These are phyloP conservation scores for Thielaviopsis musarum DNA, from an alignment of 2,329 filamentous ascomycete species.

Conservation along the genomic window DNA sequence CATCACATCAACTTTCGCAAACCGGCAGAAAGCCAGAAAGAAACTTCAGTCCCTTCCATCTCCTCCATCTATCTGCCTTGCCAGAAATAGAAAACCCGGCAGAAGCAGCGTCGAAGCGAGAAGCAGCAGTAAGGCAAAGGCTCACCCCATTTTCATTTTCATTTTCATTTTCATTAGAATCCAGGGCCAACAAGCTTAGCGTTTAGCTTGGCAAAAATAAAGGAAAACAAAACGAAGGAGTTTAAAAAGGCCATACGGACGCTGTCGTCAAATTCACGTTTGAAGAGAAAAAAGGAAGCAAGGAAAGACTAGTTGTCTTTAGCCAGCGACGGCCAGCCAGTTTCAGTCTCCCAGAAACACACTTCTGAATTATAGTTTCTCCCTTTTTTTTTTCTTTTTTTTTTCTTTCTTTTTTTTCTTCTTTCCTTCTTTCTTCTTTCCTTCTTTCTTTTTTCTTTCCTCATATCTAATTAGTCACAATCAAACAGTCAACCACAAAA, in stretches of 20 bases:
- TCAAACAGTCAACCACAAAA: constrained; percentile 16
- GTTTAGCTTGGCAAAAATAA: no score
- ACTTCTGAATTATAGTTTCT: neutral
- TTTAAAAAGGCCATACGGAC: no score
- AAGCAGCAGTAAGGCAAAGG: no score
- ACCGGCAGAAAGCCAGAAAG: no score
- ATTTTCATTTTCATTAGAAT: no score
- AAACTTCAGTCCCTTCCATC: no score
- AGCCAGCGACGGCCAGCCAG: neutral
- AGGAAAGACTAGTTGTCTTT: neutral
- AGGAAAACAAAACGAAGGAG: no score
- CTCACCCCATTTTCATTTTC: no score
- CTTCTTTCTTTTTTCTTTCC: neutral
- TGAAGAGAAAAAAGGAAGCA: neutral
- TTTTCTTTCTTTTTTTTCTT: neutral
- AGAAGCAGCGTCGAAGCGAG: neutral
- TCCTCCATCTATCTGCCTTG: neutral
- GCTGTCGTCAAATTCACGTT: no score
- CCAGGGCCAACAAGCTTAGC: no score
- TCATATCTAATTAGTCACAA: neutral
- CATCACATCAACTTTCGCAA: no score
- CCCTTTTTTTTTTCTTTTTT: neutral
- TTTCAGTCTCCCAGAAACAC: no score
- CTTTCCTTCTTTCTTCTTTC: neutral
- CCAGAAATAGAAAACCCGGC: neutral